Evolutionary conservation across 2,329 filamentous ascomycete species (phyloP), one percentile per base, ranked within the genome.

Genomic region (Fusarium tupiense): DNA sequence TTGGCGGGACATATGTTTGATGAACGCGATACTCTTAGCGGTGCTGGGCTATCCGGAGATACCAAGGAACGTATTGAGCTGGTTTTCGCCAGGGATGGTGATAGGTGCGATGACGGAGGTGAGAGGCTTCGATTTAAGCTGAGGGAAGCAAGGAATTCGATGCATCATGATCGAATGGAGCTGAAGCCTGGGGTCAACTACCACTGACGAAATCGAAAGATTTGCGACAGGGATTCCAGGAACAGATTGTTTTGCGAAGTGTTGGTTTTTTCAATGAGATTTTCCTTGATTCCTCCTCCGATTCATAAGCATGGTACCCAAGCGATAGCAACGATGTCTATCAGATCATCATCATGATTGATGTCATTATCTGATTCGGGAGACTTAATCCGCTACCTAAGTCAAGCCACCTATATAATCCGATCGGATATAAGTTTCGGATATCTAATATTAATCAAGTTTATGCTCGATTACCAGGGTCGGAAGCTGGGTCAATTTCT

Each of bases 361-460:
- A 60, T 60, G 57, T 60, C 43, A 60, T 60, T 29, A 12, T 60
- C 35, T 47, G 0, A 1, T 29, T 52, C 6, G 24, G 57, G 41
- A 37, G 24, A 0, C 8, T 52, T 38, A 60, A 52, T 29, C 43
- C 57, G 43, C 33, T 16, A 5, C 3, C 22, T 52, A 52, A 56
- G 20, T 19, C 24, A 60, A 37, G 46, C 35, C 43, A 52, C 24
- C 11, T 50, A 35, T 49, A 26, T n/a, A 46, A 46, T 20, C 5
- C 8, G 43, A 52, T 60, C 43, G 57, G 33, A 59, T 59, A 52
- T 52, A 59, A 31, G 57, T 22, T 16, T 59, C 43, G 57, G 43
- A 60, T 52, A 52, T 52, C 57, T 60, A 16, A 37, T 11, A 11
- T 52, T 12, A 38, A 60, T 35, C 57, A 60, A 29, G 31, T 59